Conservation (phyloP, 495 filamentous ascomycete genomes). For the Xylaria nigripes region DNA sequence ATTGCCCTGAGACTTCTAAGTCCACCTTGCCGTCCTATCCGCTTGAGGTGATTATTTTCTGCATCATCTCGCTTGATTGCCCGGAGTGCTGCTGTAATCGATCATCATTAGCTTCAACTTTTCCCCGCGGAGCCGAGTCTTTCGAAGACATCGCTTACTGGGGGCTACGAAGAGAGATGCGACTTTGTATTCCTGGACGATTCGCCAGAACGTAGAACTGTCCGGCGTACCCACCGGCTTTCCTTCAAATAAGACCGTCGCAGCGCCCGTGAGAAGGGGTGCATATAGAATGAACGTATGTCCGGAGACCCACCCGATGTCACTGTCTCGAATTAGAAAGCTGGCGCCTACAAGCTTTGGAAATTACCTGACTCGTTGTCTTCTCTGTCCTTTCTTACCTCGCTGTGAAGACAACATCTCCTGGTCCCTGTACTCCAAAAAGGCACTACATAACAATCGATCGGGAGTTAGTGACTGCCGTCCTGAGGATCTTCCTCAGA, state of each 20-base stretch:
- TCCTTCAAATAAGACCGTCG: constrained; percentile 84
- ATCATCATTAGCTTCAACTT: constrained; percentile 7
- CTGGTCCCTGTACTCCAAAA: constrained; percentile 70
- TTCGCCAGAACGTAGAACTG: constrained; percentile 79
- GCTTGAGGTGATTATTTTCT: constrained; percentile 53
- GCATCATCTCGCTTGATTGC: constrained; percentile 84
- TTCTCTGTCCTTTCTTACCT: constrained; percentile 19
- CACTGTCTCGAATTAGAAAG: constrained; percentile 33
- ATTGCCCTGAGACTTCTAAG: constrained; percentile 60
- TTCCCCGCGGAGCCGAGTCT: neutral
- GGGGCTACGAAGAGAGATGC: constrained; percentile 81
- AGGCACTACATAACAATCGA: constrained; percentile 40
- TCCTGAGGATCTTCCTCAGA: neutral
- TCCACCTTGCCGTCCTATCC: constrained; percentile 55
- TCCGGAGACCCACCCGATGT: constrained; percentile 80
- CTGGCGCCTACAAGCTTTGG: constrained; percentile 2
- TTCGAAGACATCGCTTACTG: constrained; percentile 28
- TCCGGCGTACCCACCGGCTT: constrained; percentile 88
- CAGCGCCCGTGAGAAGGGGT: constrained; percentile 72
- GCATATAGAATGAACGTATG: constrained; percentile 78
- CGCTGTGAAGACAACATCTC: constrained; percentile 77
- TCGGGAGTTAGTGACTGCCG: neutral
- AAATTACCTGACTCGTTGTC: neutral
- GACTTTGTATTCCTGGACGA: constrained; percentile 76
- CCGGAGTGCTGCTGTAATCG: constrained; percentile 58